phyloP scores from a whole-genome alignment of 23 red algal genomes.

The Gracilariopsis chorda region DNA sequence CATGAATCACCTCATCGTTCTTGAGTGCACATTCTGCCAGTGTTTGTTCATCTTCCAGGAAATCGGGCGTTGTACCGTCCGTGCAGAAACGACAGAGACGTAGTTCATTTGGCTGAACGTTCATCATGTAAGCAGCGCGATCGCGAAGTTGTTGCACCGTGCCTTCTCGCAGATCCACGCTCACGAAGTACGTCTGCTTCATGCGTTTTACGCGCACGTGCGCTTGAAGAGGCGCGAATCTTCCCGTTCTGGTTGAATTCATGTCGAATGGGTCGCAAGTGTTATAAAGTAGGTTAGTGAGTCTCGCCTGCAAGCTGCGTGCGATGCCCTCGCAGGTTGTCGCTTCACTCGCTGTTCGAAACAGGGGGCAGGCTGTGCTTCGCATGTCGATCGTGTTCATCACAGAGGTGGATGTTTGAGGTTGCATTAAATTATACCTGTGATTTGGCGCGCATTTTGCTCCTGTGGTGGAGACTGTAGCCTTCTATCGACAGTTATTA shows the following conservation, averaged over 20 bases:
- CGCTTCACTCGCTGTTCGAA: too few species aligned
- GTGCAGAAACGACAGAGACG: conserved; percentile 15
- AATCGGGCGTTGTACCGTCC: background rate
- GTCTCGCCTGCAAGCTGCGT: too few species aligned
- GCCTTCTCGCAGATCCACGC: conserved; percentile 12
- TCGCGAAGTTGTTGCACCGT: conserved; percentile 6
- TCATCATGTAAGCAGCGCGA: conserved; percentile 10
- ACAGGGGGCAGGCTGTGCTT: too few species aligned
- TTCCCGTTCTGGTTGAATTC: background rate
- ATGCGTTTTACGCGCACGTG: conserved; percentile 43
- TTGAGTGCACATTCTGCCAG: background rate
- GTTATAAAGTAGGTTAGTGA: too few species aligned
- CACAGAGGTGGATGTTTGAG: too few species aligned
- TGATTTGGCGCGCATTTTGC: too few species aligned
- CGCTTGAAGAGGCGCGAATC: background rate
- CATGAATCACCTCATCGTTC: conserved; percentile 25
- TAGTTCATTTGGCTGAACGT: background rate
- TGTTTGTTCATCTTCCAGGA: conserved; percentile 21
- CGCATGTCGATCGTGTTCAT: too few species aligned
- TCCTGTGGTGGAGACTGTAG: too few species aligned
- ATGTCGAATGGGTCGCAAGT: too few species aligned
- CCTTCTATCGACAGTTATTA: too few species aligned
- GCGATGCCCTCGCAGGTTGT: too few species aligned
- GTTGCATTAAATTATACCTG: too few species aligned
- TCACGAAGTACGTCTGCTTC: conserved; percentile 25